Conservation (phyloP, 164 flowering plant species). For the Aristolochia californica region DNA sequence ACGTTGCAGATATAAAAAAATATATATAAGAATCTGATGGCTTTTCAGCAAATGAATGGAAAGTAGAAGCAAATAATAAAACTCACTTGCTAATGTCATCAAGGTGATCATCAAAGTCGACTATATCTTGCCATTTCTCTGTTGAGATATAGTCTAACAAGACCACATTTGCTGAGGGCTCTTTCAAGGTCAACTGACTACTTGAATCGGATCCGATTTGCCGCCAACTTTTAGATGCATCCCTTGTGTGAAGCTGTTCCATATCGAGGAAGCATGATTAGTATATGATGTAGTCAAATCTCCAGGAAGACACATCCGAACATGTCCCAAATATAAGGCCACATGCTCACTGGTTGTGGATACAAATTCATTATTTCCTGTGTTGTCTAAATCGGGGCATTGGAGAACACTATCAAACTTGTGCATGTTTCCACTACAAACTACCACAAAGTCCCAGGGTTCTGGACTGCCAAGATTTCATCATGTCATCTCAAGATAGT, state of each 20-base stretch:
- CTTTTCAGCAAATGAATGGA: background rate
- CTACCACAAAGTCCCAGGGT: no score
- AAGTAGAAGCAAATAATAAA: background rate
- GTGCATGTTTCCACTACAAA: no score
- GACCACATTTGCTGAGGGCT: conserved; percentile 75
- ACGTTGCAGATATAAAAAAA: background rate
- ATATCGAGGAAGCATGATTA: background rate
- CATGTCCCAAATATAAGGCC: no score
- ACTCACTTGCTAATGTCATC: conserved; percentile 91
- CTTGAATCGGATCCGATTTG: conserved; percentile 48
- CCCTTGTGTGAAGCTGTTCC: conserved; percentile 63
- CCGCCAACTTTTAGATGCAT: conserved; percentile 78
- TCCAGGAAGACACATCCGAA: no score
- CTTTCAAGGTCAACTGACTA: conserved; percentile 39
- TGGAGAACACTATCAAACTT: no score
- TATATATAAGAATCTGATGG: background rate
- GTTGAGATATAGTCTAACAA: conserved; percentile 64
- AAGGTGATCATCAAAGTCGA: conserved; percentile 90
- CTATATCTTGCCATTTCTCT: conserved; percentile 59
- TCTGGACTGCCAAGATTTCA: no score
- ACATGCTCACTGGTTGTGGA: no score
- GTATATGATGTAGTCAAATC: no score
- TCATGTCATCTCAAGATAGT: no score
- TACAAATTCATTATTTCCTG: no score
- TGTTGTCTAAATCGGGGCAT: no score